phyloP scores from a whole-genome alignment of 2,329 filamentous ascomycete species.

The Mariannaea sp. region DNA sequence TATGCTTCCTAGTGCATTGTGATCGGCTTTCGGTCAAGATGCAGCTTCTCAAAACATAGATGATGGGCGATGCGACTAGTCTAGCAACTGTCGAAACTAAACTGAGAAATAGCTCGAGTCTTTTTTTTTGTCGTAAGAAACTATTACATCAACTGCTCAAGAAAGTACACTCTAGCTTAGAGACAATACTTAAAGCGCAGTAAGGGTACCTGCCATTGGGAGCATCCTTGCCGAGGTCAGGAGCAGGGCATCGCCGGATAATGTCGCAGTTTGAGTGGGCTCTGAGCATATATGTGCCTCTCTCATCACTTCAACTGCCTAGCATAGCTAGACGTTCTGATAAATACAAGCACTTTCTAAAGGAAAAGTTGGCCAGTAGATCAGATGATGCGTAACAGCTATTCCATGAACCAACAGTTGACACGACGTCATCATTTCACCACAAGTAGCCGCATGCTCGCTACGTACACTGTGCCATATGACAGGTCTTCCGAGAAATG shows the following conservation, averaged over 20 bases:
- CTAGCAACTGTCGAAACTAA: no score
- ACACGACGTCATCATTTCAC: not conserved
- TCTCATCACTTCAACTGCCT: constrained; percentile 18
- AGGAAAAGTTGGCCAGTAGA: not conserved
- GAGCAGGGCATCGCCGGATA: constrained; percentile 11
- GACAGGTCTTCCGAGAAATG: constrained; percentile 31
- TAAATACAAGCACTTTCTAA: not conserved
- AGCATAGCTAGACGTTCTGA: not conserved
- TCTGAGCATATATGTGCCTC: not conserved
- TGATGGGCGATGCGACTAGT: no score
- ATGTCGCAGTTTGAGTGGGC: constrained; percentile 15
- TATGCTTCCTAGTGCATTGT: no score
- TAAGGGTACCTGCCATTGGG: not conserved
- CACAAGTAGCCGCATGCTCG: not conserved
- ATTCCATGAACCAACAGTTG: not conserved
- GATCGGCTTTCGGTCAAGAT: no score
- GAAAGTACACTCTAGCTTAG: no score
- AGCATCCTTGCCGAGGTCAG: not conserved
- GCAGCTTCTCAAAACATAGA: no score
- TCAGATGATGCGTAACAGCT: constrained; percentile 1
- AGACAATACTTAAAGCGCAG: not conserved
- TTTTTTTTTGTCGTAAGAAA: no score
- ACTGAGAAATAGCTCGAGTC: no score
- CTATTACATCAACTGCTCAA: no score
- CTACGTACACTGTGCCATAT: constrained; percentile 20